Percentiles rank a stretch among this genome's conserved stretches.
Evolutionary conservation across 495 filamentous ascomycete species (phyloP).

Genomic region (Filosporella fistucella): DNA sequence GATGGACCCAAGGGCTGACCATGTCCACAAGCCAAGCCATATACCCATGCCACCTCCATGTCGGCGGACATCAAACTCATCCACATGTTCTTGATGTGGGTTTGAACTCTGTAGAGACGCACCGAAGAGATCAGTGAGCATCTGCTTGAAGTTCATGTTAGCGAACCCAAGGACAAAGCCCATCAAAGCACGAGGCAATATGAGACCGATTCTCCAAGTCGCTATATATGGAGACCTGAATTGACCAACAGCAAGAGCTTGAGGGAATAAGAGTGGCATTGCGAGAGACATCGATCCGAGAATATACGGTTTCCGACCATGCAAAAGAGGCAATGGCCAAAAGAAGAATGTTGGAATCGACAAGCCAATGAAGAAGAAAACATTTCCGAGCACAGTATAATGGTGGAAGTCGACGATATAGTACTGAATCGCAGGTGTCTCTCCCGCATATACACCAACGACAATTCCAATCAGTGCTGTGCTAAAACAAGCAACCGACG

Average conservation of each 20-base stretch:
- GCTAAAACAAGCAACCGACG: conserved; percentile 63
- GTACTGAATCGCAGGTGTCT: conserved; percentile 72
- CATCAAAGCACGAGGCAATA: conserved; percentile 57
- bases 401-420: conserved; percentile 61
- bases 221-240: conserved; percentile 50
- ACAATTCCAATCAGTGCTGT: conserved; percentile 64
- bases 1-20: conserved; percentile 64
- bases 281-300: conserved; percentile 57
- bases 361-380: conserved; percentile 63
- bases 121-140: conserved; percentile 70
- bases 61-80: conserved; percentile 56
- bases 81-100: conserved; percentile 65
- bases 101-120: conserved; percentile 64
- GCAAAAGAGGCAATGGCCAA: conserved; percentile 73
- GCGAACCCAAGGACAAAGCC: conserved; percentile 68
- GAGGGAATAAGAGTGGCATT: conserved; percentile 71
- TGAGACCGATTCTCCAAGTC: conserved; percentile 52
- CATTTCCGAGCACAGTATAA: conserved; percentile 65
- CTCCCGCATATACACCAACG: conserved; percentile 69
- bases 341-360: conserved; percentile 61
- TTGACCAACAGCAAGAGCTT: conserved; percentile 56
- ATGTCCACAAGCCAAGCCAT: conserved; percentile 76
- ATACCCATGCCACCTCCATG: conserved; percentile 72
- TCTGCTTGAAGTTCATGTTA: conserved; percentile 68
- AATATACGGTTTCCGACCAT: conserved; percentile 72